Evolutionary conservation across 139 green algal genomes (phyloP), one percentile per base, ranked within the genome.

Genomic region (Ostreobium quekettii): DNA sequence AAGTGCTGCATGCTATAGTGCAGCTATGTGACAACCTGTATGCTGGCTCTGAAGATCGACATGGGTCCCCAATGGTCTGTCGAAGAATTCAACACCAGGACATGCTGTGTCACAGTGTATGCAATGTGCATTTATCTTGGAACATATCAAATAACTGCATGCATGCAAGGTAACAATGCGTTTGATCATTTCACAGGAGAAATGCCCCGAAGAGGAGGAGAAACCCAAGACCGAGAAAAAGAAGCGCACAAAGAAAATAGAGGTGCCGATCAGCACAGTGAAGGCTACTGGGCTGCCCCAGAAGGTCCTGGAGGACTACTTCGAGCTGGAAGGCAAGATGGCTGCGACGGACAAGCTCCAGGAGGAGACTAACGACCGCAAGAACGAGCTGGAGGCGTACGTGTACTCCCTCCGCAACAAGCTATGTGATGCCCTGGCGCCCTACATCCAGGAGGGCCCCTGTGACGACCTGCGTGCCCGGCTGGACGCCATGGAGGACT

Each of bases 321-420:
- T 86, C 60, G 79, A 88, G 72, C 67, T 75, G 60, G 74, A 79
- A 71, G 68, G 64, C 29, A 71, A 61, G 30, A 62, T 88, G 81
- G 72, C 78, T 36, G 77, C 74, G 19, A 69, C 85, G 65, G 86
- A 96, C 77, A 82, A 77, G 62, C 74, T 96, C 48, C 90, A 94
- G 80, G 90, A 96, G 76, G 92, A 96, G 78, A 99, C 93, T 33
- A 92, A 92, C 48, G 92, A 97, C 71, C 74, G 73, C 47, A 97
- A 97, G 85, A 99, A 99, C 74, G 89, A 82, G 11, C 65, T 99
- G 47, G 94, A 99, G 84, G 78, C 67, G 5, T 98, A 98, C 78
- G 82, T 99, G 42, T 96, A 97, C 71, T 68, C 62, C 26, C 86
- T 97, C 71, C 78, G 89, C 57, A 89, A 85, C 77, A 85, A 87